Percentiles rank a stretch among this genome's conserved stretches.
These are phyloP conservation scores for Schwanniomyces sp. DNA, from an alignment of 805 yeast species.

Conservation along the genomic window DNA sequence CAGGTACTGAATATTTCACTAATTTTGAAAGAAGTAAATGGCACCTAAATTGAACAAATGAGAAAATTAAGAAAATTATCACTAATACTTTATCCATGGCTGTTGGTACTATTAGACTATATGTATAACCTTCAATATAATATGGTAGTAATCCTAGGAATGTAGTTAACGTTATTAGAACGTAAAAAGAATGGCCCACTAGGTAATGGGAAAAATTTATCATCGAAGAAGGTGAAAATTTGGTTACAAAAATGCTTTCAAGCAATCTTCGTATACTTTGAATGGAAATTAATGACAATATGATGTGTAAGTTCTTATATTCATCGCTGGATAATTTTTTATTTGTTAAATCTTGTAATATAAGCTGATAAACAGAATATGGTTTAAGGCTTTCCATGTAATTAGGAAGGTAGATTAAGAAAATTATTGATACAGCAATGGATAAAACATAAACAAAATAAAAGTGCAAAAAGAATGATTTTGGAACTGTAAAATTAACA, in stretches of 20 bases:
- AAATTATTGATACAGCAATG: slow-evolving; percentile 20
- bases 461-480: slow-evolving; percentile 62
- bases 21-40: slow-evolving; percentile 51
- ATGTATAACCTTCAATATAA: neutral
- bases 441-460: slow-evolving; percentile 45
- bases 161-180: slow-evolving; percentile 43
- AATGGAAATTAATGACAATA: slow-evolving; percentile 25
- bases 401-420: slow-evolving; percentile 4
- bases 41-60: slow-evolving; percentile 54
- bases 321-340: neutral
- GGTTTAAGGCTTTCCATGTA: neutral
- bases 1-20: slow-evolving; percentile 59
- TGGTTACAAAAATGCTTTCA: slow-evolving; percentile 54
- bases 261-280: slow-evolving; percentile 57
- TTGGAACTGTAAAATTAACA: slow-evolving; percentile 53
- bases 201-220: slow-evolving; percentile 69
- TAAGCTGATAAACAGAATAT: neutral
- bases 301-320: slow-evolving; percentile 13
- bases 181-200: slow-evolving; percentile 62
- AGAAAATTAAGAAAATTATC: slow-evolving; percentile 43
- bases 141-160: slow-evolving; percentile 18
- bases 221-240: slow-evolving; percentile 45
- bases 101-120: neutral
- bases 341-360: neutral
- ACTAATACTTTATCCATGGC: slow-evolving; percentile 25